Evolutionary conservation across 139 green algal genomes (phyloP).

Genomic region (Chlamydomonas incerta): DNA sequence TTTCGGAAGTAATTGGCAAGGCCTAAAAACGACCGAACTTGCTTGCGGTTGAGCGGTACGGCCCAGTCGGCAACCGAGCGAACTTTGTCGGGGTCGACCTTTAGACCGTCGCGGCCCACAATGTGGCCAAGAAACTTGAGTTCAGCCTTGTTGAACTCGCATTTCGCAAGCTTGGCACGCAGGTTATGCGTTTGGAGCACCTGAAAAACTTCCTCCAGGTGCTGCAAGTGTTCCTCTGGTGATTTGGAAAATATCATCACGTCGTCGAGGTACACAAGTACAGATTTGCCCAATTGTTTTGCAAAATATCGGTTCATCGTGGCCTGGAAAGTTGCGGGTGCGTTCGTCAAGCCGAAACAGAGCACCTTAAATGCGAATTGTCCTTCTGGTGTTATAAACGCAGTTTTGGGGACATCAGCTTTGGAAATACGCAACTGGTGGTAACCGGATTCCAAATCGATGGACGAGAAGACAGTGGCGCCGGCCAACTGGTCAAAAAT

Average conservation of each 20-base stretch:
- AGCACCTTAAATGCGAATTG: conserved; percentile 60
- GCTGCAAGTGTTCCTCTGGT: conserved; percentile 55
- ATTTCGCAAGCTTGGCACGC: conserved; percentile 54
- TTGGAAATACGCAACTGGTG: conserved; percentile 44
- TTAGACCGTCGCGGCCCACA: no score
- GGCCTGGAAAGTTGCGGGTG: conserved; percentile 61
- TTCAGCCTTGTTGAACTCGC: no score
- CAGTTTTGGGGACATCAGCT: conserved; percentile 50
- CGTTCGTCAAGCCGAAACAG: conserved; percentile 66
- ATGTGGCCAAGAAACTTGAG: no score
- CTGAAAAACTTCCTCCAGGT: conserved; percentile 66
- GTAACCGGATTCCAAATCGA: conserved; percentile 53
- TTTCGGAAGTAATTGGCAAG: conserved; percentile 65
- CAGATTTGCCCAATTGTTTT: conserved; percentile 50
- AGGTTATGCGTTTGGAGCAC: conserved; percentile 62
- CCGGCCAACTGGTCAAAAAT: conserved; percentile 51
- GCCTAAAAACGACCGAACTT: conserved; percentile 67
- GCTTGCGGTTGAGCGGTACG: conserved; percentile 38
- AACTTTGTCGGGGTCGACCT: conserved; percentile 51
- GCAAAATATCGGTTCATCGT: conserved; percentile 61
- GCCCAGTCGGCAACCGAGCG: conserved; percentile 52
- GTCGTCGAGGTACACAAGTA: conserved; percentile 79
- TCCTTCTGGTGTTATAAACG: conserved; percentile 53
- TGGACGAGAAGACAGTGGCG: conserved; percentile 37
- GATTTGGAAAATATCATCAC: conserved; percentile 66